Evolutionary conservation across 345 rosid genomes (phyloP).

Genomic region (Cardiospermum halicacabum): DNA sequence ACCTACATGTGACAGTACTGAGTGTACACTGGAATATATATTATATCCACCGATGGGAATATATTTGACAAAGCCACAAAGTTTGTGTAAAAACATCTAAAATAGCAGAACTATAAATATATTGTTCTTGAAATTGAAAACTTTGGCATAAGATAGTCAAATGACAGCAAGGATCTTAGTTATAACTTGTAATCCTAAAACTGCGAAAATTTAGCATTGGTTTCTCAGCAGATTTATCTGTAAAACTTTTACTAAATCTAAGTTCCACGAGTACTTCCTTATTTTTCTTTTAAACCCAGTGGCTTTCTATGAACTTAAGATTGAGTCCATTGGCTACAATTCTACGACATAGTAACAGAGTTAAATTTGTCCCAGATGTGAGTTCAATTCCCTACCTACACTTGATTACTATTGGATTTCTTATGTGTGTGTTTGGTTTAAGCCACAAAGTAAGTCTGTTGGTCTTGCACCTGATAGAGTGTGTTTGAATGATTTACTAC

Average conservation of each 20-base stretch:
- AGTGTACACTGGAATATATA: too few species aligned
- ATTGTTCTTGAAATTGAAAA: background rate
- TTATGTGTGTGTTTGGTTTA: too few species aligned
- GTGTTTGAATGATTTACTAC: too few species aligned
- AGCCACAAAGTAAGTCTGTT: too few species aligned
- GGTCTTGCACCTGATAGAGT: too few species aligned
- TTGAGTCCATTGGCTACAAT: too few species aligned
- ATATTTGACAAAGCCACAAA: background rate
- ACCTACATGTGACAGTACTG: background rate
- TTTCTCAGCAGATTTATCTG: too few species aligned
- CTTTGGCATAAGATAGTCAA: background rate
- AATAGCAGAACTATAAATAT: background rate
- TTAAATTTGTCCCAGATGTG: too few species aligned
- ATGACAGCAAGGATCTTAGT: background rate
- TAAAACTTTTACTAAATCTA: background rate
- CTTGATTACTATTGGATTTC: too few species aligned
- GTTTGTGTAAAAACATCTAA: background rate
- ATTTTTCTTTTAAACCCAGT: background rate
- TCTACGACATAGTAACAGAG: too few species aligned
- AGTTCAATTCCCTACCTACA: too few species aligned
- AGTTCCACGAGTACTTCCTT: background rate
- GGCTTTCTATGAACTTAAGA: too few species aligned
- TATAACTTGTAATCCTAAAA: background rate
- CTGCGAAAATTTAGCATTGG: background rate
- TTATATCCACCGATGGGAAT: background rate